A percentile compares a stretch with the other conserved stretches of the same genome.
phyloP scores from a whole-genome alignment of 495 filamentous ascomycete species.

The Penicillium goetzii region DNA sequence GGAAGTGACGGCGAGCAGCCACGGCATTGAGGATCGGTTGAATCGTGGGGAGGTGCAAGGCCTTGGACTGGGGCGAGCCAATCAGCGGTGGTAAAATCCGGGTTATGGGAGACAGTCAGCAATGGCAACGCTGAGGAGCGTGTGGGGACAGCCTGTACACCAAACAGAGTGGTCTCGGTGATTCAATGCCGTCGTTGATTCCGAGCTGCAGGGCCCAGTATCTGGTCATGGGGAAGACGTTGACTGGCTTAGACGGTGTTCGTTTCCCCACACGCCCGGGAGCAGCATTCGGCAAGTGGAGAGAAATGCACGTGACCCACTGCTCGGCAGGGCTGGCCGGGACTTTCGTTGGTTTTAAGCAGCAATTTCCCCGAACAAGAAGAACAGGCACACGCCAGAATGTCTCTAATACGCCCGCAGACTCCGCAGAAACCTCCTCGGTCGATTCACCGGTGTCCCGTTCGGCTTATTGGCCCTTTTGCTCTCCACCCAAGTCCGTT shows the following conservation, averaged over 20 bases:
- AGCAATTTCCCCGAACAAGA: background rate
- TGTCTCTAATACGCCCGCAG: background rate
- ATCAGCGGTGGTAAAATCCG: slow-evolving; percentile 14
- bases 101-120: slow-evolving; percentile 17
- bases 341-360: slow-evolving; percentile 21
- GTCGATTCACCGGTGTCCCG: background rate
- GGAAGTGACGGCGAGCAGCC: slow-evolving; percentile 36
- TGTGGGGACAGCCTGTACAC: slow-evolving; percentile 16
- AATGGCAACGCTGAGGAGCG: background rate
- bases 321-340: slow-evolving; percentile 36
- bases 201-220: slow-evolving; percentile 18
- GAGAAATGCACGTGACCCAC: slow-evolving; percentile 31
- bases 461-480: slow-evolving; percentile 4
- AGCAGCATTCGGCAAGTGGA: slow-evolving; percentile 42
- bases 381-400: background rate
- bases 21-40: slow-evolving; percentile 50
- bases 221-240: background rate
- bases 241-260: background rate
- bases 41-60: slow-evolving; percentile 34
- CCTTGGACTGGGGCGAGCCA: slow-evolving; percentile 14
- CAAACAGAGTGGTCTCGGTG: background rate
- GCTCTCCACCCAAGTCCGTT: background rate
- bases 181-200: slow-evolving; percentile 34
- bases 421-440: background rate
- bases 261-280: slow-evolving; percentile 23